Evolutionary conservation across 148 eudicot genomes (phyloP), one percentile per base, ranked within the genome.

Genomic region (Diospyros lotus): DNA sequence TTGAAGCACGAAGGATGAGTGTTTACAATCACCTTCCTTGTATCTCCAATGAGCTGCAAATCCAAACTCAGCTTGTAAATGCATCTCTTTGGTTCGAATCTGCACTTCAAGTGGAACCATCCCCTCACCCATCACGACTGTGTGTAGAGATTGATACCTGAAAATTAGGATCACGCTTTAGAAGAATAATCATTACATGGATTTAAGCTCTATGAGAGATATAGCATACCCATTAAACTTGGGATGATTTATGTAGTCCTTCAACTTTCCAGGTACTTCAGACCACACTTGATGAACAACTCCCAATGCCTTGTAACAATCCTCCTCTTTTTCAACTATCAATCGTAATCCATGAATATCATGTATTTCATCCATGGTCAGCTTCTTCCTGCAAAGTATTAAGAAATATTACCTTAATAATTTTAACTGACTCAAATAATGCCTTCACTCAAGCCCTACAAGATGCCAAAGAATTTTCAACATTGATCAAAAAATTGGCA

Each of bases 21-120:
- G 86, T 82, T 86, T 75, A 61, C 91, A 89, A 52, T 89, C 96
- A 69, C 93, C 96, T 78, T 95, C 99, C 75, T 95, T 95, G 82
- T 90, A 95, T 80, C 97, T 89, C 99, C 97, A 95, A 64, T 95
- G 99, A 55, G 99, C 99, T 39, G 99, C 99, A 83, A 92, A 80
- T 44, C 97, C 99, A 82, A 76, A 90, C 84, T 95, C 97, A 11
- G 97, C 97, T 73, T 90, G 97, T 58, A 85, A 75, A 81, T 95
- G 97, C 99, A 92, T 95, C 80, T 92, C 94, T 63, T 81, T 89
- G 13, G 99, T 95, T 55, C 99, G 89, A 69, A 95, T 92, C 79
- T 90, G 97, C 85, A 94, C 97, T 87, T 94, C 98, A 52, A 95
- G 87, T 4, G 96, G 96, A 55, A 79, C 88, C 92, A 82, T 84